Percentiles rank a stretch among this genome's conserved stretches.
phyloP scores from a whole-genome alignment of 2,329 filamentous ascomycete genomes.

The Pseudogymnoascus sp. region DNA sequence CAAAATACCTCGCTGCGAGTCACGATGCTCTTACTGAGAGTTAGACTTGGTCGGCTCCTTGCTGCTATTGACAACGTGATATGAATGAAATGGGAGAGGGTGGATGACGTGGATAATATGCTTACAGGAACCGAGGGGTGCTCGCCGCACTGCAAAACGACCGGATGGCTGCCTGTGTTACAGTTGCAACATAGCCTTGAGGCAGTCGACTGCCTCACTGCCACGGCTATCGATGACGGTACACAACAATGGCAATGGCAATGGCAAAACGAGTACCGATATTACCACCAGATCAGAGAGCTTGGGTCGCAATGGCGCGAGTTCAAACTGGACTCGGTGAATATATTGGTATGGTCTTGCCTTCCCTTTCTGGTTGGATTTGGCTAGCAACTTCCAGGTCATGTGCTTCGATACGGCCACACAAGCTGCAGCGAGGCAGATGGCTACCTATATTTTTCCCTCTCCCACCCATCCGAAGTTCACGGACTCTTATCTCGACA shows the following conservation, averaged over 20 bases:
- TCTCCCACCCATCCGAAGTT: neutral
- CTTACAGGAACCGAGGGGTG: neutral
- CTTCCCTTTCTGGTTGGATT: conserved; percentile 5
- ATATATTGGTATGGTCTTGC: conserved; percentile 8
- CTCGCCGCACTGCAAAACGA: neutral
- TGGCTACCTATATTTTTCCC: conserved; percentile 4
- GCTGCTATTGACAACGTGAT: conserved; percentile 2
- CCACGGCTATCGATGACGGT: neutral
- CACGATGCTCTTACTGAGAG: conserved; percentile 2
- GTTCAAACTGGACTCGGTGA: conserved; percentile 1
- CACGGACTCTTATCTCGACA: neutral
- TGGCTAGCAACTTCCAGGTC: conserved; percentile 6
- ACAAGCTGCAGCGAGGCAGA: conserved; percentile 6
- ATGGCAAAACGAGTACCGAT: neutral
- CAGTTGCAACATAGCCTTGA: neutral
- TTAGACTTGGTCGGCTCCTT: neutral
- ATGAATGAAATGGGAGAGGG: neutral
- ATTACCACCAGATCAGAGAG: conserved; percentile 9
- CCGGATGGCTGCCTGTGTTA: neutral
- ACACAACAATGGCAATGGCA: neutral
- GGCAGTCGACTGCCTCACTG: neutral
- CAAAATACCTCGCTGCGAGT: conserved; percentile 18
- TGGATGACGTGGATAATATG: conserved; percentile 6
- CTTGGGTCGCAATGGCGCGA: conserved; percentile 8
- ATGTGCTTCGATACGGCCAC: conserved; percentile 7